Percentiles rank a stretch among this genome's conserved stretches.
Conservation (phyloP, 805 yeast genomes). For the Candida tallmaniae region DNA sequence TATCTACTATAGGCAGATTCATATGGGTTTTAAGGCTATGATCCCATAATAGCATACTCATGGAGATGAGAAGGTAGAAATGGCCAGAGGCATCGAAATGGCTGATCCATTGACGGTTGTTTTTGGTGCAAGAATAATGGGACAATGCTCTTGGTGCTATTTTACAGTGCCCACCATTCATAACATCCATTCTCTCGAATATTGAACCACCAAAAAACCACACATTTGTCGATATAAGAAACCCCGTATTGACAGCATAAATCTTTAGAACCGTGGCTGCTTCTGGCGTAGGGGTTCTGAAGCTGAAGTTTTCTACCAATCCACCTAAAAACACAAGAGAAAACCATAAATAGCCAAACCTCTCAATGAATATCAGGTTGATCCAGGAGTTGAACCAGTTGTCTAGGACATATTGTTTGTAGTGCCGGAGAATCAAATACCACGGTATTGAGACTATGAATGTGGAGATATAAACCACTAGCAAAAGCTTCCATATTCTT, state of each 20-base stretch:
- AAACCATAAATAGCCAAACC: conserved; percentile 29
- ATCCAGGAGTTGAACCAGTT: conserved; percentile 15
- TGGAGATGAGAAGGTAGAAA: conserved; percentile 39
- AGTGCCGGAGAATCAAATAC: conserved; percentile 11
- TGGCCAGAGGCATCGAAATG: conserved; percentile 57
- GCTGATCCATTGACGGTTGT: conserved; percentile 38
- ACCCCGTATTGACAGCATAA: conserved; percentile 4
- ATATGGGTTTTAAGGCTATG: background rate
- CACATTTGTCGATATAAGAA: conserved; percentile 5
- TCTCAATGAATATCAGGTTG: conserved; percentile 15
- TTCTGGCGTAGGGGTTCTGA: background rate
- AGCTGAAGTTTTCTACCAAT: background rate
- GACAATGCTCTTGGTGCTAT: conserved; percentile 7
- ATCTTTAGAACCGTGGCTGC: background rate
- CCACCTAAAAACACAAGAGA: conserved; percentile 12
- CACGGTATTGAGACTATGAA: conserved; percentile 21
- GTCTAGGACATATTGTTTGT: conserved; percentile 12
- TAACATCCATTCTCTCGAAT: conserved; percentile 27
- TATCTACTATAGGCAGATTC: background rate
- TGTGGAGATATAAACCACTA: conserved; percentile 7
- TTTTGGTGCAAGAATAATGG: conserved; percentile 11
- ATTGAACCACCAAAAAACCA: conserved; percentile 36
- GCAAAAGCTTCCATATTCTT: conserved; percentile 3
- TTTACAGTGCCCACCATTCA: conserved; percentile 37
- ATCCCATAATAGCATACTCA: conserved; percentile 25